Base-by-base conservation (phyloP, 306 rosid species). In the Quercus bicolor region DNA sequence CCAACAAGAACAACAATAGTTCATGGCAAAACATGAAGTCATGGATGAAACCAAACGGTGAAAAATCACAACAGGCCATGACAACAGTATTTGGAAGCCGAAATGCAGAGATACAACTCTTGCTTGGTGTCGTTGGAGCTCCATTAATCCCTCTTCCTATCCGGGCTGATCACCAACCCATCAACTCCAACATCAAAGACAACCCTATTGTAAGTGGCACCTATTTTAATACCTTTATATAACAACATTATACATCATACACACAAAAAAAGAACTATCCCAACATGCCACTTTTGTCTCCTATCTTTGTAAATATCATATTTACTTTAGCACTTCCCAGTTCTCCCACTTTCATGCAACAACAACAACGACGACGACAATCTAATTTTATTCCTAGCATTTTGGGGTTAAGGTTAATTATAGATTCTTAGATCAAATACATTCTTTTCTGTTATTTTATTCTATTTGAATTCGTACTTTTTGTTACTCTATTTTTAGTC, bases 111-210 rank as follows among this genome's bases (percentile, higher is more conserved):
- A 85, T 92, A 51, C 97, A 94, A 81, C 93, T 92, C 21, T 77
- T 94, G 86, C 88, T 92, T 1, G 97, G 97, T 4, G 98, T 94
- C 12, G 92, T 89, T 4, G 97, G 97, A 83, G 97, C 98, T 12
- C 98, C 98, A 14, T 75, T 94, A 59, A 86, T 92, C 72, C 98
- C 97, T 19, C 81, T 92, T 56, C 93, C 97, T 23, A 86, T 90
- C 73, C 56, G 71, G 18, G 73, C 71, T 68, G 87, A 90, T 73
- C 76, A 82, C 72, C 90, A 89, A 66, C 81, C 85, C 84, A 82
- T 91, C 68, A 88, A 71, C 70, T 82, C 87, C 66, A 80, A 78
- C 89, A 83, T 94, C 82, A 92, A 89, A 85, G 97, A 94, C 88
- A 82, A 91, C 29, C 92, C 89, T 66, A 86, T 94, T 81, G 98